phyloP scores from a whole-genome alignment of 2,329 filamentous ascomycete genomes.

The Nannizzia gypsea region DNA sequence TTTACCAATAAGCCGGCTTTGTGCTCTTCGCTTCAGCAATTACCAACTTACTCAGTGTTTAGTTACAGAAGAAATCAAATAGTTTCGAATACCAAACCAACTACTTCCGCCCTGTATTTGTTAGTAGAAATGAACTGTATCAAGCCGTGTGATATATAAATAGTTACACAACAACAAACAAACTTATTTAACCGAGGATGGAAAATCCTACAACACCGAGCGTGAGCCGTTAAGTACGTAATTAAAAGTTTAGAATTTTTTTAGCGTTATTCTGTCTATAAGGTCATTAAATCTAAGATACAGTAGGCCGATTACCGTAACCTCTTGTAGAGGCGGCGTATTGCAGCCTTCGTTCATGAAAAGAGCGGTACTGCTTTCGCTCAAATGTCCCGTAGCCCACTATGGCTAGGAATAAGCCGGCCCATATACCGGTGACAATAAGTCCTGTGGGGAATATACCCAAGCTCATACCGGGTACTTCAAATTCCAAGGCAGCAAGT shows the following conservation, averaged over 20 bases:
- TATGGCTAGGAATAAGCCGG: conserved; percentile 21
- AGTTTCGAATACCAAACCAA: no score
- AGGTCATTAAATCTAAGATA: not conserved
- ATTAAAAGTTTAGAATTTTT: not conserved
- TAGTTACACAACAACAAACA: no score
- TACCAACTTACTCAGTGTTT: no score
- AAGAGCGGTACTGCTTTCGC: conserved; percentile 23
- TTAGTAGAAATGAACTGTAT: no score
- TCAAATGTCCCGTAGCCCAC: conserved; percentile 25
- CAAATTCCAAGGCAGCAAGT: conserved; percentile 18
- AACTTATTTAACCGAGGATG: no score
- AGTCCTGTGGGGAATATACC: conserved; percentile 24
- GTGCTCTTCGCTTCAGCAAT: no score
- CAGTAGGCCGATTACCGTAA: not conserved
- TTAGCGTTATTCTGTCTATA: not conserved
- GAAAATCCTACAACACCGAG: no score
- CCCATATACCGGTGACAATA: conserved; percentile 25
- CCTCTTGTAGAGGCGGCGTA: conserved; percentile 3
- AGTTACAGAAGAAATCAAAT: no score
- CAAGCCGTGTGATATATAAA: no score
- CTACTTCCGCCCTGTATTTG: no score
- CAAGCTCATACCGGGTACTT: conserved; percentile 24
- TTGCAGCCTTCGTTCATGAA: conserved; percentile 21
- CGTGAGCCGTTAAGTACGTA: no score
- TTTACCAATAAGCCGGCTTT: no score